phyloP scores from a whole-genome alignment of 257 asterid genomes.

The Perilla frutescens region DNA sequence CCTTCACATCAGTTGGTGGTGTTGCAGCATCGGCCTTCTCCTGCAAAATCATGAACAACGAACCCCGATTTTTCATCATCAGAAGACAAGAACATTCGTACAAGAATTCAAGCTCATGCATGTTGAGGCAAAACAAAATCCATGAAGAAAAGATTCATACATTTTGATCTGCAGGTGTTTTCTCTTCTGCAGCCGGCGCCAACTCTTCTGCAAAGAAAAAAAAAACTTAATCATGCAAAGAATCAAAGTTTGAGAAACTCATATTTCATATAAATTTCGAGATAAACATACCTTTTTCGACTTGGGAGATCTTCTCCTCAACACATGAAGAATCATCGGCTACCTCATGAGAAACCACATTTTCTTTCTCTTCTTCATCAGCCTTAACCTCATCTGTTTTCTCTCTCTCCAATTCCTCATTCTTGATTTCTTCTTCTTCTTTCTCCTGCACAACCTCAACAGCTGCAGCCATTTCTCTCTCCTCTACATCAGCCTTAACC shows the following conservation, averaged over 20 bases:
- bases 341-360: slow-evolving; percentile 14
- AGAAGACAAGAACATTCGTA: neutral
- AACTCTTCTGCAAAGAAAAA: slow-evolving; percentile 43
- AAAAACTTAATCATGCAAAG: neutral
- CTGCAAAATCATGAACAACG: slow-evolving; percentile 41
- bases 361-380: slow-evolving; percentile 30
- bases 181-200: slow-evolving; percentile 43
- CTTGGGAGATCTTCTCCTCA: slow-evolving; percentile 15
- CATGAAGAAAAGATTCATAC: slow-evolving; percentile 28
- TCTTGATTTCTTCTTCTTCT: slow-evolving; percentile 14
- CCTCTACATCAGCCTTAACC: neutral
- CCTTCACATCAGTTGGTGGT: slow-evolving; percentile 44
- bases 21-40: slow-evolving; percentile 40
- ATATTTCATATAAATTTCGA: neutral
- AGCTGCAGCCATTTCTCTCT: slow-evolving; percentile 13
- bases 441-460: slow-evolving; percentile 36
- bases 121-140: neutral
- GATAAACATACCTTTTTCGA: slow-evolving; percentile 42
- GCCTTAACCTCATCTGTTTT: slow-evolving; percentile 15
- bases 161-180: slow-evolving; percentile 44
- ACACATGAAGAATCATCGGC: neutral
- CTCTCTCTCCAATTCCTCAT: slow-evolving; percentile 30
- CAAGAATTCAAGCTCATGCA: neutral
- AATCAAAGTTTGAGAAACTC: neutral
- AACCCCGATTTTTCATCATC: neutral